Percentiles rank a stretch among this genome's conserved stretches.
These are phyloP conservation scores for Ogataea hybrid DNA, from an alignment of 1,139 yeast genomes.

Conservation along the genomic window DNA sequence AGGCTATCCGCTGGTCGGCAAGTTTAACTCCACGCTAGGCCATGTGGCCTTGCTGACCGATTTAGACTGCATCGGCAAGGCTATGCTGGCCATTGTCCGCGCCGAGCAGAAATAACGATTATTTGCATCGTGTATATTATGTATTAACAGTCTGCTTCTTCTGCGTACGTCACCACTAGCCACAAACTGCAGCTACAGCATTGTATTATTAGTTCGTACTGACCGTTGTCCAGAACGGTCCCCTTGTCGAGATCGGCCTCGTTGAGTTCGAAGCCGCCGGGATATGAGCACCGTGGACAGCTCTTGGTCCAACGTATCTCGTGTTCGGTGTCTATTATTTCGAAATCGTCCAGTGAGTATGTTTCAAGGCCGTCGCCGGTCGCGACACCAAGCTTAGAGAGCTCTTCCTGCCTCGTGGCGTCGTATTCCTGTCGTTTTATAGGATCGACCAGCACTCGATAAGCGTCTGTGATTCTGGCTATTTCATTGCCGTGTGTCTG, in stretches of 20 bases:
- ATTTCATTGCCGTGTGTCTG: neutral
- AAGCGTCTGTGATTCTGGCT: slow-evolving; percentile 42
- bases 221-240: slow-evolving; percentile 40
- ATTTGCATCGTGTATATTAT: slow-evolving; percentile 1
- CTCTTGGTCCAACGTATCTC: slow-evolving; percentile 47
- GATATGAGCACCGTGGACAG: slow-evolving; percentile 73
- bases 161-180: slow-evolving; percentile 70
- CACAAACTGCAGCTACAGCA: slow-evolving; percentile 82
- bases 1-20: slow-evolving; percentile 71
- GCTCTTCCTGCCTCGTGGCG: slow-evolving; percentile 36
- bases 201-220: slow-evolving; percentile 69
- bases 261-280: slow-evolving; percentile 51
- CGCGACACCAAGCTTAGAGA: slow-evolving; percentile 43
- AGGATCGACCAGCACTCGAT: slow-evolving; percentile 45
- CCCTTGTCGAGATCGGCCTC: slow-evolving; percentile 54
- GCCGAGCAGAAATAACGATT: slow-evolving; percentile 40
- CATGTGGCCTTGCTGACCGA: slow-evolving; percentile 83
- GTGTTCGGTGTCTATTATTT: slow-evolving; percentile 28
- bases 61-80: slow-evolving; percentile 66
- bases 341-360: slow-evolving; percentile 61
- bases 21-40: slow-evolving; percentile 62
- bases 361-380: slow-evolving; percentile 68
- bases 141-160: slow-evolving; percentile 30
- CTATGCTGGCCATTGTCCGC: slow-evolving; percentile 56
- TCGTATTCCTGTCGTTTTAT: slow-evolving; percentile 48